phyloP scores from a whole-genome alignment of 2,329 filamentous ascomycete species.

The Pseudocercospora crystallina region DNA sequence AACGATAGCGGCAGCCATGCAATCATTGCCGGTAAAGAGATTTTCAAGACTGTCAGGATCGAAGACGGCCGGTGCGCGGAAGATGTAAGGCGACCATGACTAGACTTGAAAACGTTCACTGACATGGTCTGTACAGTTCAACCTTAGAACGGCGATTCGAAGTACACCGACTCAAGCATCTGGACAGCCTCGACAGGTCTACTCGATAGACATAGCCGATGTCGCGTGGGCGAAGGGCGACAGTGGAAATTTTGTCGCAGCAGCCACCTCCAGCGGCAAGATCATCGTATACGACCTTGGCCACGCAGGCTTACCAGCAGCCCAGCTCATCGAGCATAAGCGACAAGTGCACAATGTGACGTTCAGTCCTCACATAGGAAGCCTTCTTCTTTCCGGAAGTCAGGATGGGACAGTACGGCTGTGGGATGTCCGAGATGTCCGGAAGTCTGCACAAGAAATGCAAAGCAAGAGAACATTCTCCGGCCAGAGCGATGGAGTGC shows the following conservation, averaged over 20 bases:
- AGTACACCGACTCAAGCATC: slow-evolving; percentile 56
- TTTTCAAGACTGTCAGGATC: slow-evolving; percentile 64
- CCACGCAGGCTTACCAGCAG: slow-evolving; percentile 59
- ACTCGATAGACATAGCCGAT: slow-evolving; percentile 61
- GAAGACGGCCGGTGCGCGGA: slow-evolving; percentile 57
- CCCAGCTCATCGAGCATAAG: slow-evolving; percentile 63
- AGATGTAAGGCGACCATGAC: slow-evolving; percentile 36
- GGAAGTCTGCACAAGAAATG: slow-evolving; percentile 41
- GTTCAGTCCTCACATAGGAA: slow-evolving; percentile 62
- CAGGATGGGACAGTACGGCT: slow-evolving; percentile 64
- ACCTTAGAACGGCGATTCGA: slow-evolving; percentile 61
- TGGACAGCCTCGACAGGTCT: slow-evolving; percentile 44
- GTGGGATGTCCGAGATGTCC: slow-evolving; percentile 62
- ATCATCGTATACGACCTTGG: slow-evolving; percentile 66
- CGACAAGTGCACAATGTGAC: slow-evolving; percentile 66
- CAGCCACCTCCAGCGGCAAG: slow-evolving; percentile 64
- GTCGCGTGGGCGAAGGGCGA: slow-evolving; percentile 67
- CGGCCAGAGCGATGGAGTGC: slow-evolving; percentile 60
- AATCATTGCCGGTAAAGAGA: slow-evolving; percentile 64
- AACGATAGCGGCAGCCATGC: slow-evolving; percentile 64
- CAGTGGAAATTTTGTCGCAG: slow-evolving; percentile 61
- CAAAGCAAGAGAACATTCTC: slow-evolving; percentile 56
- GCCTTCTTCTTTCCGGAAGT: slow-evolving; percentile 62
- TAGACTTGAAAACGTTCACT: too few relatives aligned
- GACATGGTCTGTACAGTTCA: slow-evolving; percentile 39